These are phyloP conservation scores for Podospora didyma DNA, from an alignment of 495 filamentous ascomycete genomes.

Conservation along the genomic window DNA sequence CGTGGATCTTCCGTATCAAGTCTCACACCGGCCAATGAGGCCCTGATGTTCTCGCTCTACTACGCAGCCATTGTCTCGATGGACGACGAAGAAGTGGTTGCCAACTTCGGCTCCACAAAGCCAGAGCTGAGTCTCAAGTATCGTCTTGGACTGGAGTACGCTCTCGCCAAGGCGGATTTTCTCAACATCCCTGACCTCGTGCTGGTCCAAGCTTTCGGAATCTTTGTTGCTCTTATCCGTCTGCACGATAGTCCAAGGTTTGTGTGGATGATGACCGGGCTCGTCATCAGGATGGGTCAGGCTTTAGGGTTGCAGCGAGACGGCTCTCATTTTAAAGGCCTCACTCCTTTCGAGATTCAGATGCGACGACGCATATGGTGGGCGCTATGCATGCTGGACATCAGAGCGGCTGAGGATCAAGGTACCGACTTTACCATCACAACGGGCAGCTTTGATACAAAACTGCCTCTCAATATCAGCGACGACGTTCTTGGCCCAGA, in stretches of 20 bases:
- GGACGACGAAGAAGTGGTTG: conserved; percentile 51
- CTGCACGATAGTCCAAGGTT: conserved; percentile 47
- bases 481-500: conserved; percentile 40
- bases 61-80: conserved; percentile 55
- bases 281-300: conserved; percentile 46
- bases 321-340: conserved; percentile 30
- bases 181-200: conserved; percentile 36
- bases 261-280: conserved; percentile 54
- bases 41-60: conserved; percentile 58
- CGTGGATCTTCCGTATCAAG: conserved; percentile 21
- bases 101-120: conserved; percentile 49
- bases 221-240: conserved; percentile 46
- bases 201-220: conserved; percentile 45
- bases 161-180: conserved; percentile 53
- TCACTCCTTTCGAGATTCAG: conserved; percentile 47
- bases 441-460: conserved; percentile 35
- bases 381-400: conserved; percentile 39
- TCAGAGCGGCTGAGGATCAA: conserved; percentile 33
- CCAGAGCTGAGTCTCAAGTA: conserved; percentile 48
- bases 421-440: conserved; percentile 39
- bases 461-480: conserved; percentile 42
- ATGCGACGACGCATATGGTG: conserved; percentile 48
- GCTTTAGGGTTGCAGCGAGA: conserved; percentile 49
- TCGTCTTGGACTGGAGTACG: conserved; percentile 51
- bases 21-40: conserved; percentile 46